A percentile compares a stretch with the other conserved stretches of the same genome.
phyloP scores from a whole-genome alignment of 2,329 filamentous ascomycete genomes.

The Cladophialophora exuberans region DNA sequence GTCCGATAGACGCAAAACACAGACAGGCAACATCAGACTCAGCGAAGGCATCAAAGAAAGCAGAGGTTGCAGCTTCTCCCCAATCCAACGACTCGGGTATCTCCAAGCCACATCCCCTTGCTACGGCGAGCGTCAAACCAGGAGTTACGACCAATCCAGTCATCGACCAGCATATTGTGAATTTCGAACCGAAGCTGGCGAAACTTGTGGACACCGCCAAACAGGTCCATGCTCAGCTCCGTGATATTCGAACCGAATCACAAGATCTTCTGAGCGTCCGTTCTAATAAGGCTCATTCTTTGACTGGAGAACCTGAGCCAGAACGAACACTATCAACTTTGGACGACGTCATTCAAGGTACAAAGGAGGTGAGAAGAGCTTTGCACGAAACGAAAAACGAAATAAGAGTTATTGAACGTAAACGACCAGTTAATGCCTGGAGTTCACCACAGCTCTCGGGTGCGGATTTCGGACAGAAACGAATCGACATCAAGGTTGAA shows the following conservation, averaged over 20 bases:
- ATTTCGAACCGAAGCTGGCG: constrained; percentile 30
- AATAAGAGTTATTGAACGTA: constrained; percentile 19
- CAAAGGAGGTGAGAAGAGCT: constrained; percentile 24
- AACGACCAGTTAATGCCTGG: constrained; percentile 23
- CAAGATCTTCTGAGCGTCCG: background rate
- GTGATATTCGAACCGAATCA: background rate
- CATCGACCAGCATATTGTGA: constrained; percentile 25
- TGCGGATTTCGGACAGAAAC: constrained; percentile 22
- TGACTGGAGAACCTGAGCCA: no score
- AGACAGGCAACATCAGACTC: constrained; percentile 6
- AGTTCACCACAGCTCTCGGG: constrained; percentile 13
- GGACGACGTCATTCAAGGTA: constrained; percentile 22
- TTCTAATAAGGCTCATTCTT: no score
- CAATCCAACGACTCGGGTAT: background rate
- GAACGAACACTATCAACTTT: constrained; percentile 9
- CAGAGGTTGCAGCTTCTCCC: background rate
- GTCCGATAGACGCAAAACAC: constrained; percentile 26
- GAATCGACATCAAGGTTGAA: constrained; percentile 19
- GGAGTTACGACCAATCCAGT: constrained; percentile 27
- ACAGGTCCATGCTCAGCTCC: constrained; percentile 10
- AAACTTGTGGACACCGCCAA: constrained; percentile 28
- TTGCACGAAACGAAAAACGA: constrained; percentile 23
- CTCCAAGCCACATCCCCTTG: constrained; percentile 22
- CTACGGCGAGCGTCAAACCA: constrained; percentile 28
- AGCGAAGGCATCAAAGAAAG: background rate